Base-by-base conservation (phyloP, 2,329 filamentous ascomycete species). In the Blumeriella jaapii region DNA sequence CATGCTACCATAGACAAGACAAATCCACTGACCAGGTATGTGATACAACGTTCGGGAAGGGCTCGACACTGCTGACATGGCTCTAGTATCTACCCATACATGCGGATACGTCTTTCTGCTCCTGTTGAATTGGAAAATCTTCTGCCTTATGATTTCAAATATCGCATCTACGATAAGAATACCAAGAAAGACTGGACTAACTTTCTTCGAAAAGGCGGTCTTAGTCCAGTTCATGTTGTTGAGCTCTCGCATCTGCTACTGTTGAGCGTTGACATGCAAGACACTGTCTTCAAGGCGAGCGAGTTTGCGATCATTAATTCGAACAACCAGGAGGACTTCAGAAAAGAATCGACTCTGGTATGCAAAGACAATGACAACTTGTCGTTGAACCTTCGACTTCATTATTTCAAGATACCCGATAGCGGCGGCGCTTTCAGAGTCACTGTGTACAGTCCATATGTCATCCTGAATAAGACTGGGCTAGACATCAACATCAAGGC, bases 141-240 rank as follows among this genome's bases (percentile, higher is more conserved):
- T 27, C 63, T 98, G 23, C 91, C 91, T 0, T 96, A 91, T 55
- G 91, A 98, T 59, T 98, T 98, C 74, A 96, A 98, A 60, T 98
- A 98, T 58, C 78, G 89, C 36, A 96, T 98, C 36, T 98, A 96
- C 54, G 91, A 98, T 64, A 95, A 93, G 63, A 93, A 94, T 57
- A 95, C 87, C 0, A 93, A 89, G 66, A 94, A 93, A 56, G 91
- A 98, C 56, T 98, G 91, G 91, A 93, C 85, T 4, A 98, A 98
- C 57, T 98, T 98, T 62, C 64, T 98, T 29, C 77, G 91, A 38
- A 96, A 95, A 59, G 91, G 93, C 16, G 93, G 93, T 10, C 80
- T 96, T 38, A 98, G 91, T 56, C 93, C 93, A 1, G 87, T 98
- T 0, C 91, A 98, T 55, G 87, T 96, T 7, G 89, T 96, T 12